Conservation (phyloP, 768 basidiomycete species). For the Suillus decipiens region DNA sequence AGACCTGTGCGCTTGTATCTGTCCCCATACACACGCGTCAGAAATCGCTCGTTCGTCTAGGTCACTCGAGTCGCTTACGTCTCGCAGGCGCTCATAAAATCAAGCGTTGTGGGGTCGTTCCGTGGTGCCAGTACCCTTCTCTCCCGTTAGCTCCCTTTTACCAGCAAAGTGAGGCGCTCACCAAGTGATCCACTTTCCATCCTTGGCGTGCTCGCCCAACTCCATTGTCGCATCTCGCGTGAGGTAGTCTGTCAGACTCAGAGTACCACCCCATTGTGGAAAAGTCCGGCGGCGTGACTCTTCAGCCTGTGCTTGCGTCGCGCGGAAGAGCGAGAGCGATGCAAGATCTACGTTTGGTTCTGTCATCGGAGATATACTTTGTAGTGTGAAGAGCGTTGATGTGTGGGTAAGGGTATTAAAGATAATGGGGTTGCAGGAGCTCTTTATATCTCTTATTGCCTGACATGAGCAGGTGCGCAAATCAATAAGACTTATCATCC, state of each 20-base stretch:
- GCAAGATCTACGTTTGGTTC: slow-evolving; percentile 17
- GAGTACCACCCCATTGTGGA: slow-evolving; percentile 44
- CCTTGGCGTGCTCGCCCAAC: slow-evolving; percentile 41
- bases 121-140: slow-evolving; percentile 61
- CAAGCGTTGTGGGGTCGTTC: slow-evolving; percentile 42
- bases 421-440: background rate
- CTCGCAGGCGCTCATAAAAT: slow-evolving; percentile 63
- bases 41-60: slow-evolving; percentile 5
- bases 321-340: slow-evolving; percentile 45
- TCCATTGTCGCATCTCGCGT: slow-evolving; percentile 43
- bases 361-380: background rate
- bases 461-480: background rate
- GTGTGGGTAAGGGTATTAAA: background rate
- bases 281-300: slow-evolving; percentile 43
- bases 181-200: slow-evolving; percentile 55
- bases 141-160: background rate
- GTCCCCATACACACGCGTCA: slow-evolving; percentile 24
- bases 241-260: slow-evolving; percentile 49
- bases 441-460: background rate
- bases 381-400: background rate
- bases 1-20: slow-evolving; percentile 38
- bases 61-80: slow-evolving; percentile 43
- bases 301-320: slow-evolving; percentile 46
- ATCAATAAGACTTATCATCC: background rate
- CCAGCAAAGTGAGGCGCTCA: slow-evolving; percentile 20